Evolutionary conservation across 2,329 filamentous ascomycete species (phyloP), one percentile per base, ranked within the genome.

Genomic region (Monilinia aucupariae): DNA sequence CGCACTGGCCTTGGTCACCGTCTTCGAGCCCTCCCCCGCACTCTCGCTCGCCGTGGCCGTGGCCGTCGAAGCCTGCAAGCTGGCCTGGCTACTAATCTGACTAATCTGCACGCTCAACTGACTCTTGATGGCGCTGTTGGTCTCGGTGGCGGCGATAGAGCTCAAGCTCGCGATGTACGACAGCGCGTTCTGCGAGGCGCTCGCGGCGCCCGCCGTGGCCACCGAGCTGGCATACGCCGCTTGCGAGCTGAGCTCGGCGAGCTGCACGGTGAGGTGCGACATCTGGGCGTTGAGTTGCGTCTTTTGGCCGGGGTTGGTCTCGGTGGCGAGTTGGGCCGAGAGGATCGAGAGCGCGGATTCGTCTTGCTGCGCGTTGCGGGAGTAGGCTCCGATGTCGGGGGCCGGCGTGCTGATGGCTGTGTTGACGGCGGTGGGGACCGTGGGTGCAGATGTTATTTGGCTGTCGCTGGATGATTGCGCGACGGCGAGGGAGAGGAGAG

Each of bases 1-100:
- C 17, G 27, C 39, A 34, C 15, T 25, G n/a, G n/a, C n/a, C n/a
- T n/a, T n/a, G n/a, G n/a, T n/a, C n/a, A n/a, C n/a, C 22, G 15
- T 37, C 9, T 6, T 45, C 22, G 15, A 25, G 7, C 10, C 34
- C 22, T 22, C 30, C 7, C n/a, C 30, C 12, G 25, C 39, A 12
- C n/a, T 34, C n/a, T 43, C 27, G 15, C 81, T 37, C 0, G 30
- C 17, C 4, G 20, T 20, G 9, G 48, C 17, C 15, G 41, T 37
- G 0, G 22, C 20, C 4, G 20, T 25, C 20, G 48, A 22, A 17
- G 41, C 4, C 7, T 13, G 45, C 15, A 56, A 47, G 15, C 41
- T 22, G 3, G 41, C 54, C 30, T 56, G 54, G 15, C 49, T 61
- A 32, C 49, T 55, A 48, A 61, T 54, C 49, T 61, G 59, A 45